phyloP scores from a whole-genome alignment of 768 basidiomycete species.

The Bullera alba region DNA sequence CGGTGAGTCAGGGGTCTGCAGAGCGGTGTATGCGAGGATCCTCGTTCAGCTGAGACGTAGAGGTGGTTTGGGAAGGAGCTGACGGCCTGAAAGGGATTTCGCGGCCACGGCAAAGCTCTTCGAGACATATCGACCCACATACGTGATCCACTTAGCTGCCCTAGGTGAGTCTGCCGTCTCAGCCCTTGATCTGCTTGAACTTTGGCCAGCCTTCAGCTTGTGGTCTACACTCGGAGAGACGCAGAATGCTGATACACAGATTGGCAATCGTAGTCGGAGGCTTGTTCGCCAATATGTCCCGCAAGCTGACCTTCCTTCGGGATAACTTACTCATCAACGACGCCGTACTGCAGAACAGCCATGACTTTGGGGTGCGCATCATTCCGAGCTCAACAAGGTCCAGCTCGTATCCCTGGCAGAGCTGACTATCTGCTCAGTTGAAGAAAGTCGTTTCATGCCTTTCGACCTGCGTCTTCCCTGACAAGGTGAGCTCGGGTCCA shows the following conservation, averaged over 20 bases:
- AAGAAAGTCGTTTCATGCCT: slow-evolving; percentile 87
- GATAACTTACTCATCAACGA: slow-evolving; percentile 96
- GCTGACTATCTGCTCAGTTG: slow-evolving; percentile 41
- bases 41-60: not conserved
- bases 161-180: slow-evolving; percentile 56
- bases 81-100: slow-evolving; percentile 51
- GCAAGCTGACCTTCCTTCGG: slow-evolving; percentile 88
- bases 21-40: not conserved
- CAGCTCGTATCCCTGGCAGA: not conserved
- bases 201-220: not conserved
- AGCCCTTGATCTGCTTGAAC: not conserved
- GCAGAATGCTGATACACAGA: not conserved
- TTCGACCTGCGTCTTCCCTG: slow-evolving; percentile 95
- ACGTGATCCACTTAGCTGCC: slow-evolving; percentile 94
- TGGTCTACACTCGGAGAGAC: not conserved
- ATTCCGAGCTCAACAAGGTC: no score
- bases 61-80: not conserved
- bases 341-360: slow-evolving; percentile 72
- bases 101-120: slow-evolving; percentile 66
- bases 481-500: slow-evolving; percentile 51
- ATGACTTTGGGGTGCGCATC: slow-evolving; percentile 53
- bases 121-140: slow-evolving; percentile 85
- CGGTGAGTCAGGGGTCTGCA: slow-evolving; percentile 51
- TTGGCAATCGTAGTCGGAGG: slow-evolving; percentile 63
- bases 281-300: slow-evolving; percentile 90